These are phyloP conservation scores for Benincasa hispida DNA, from an alignment of 306 rosid genomes.

Conservation along the genomic window DNA sequence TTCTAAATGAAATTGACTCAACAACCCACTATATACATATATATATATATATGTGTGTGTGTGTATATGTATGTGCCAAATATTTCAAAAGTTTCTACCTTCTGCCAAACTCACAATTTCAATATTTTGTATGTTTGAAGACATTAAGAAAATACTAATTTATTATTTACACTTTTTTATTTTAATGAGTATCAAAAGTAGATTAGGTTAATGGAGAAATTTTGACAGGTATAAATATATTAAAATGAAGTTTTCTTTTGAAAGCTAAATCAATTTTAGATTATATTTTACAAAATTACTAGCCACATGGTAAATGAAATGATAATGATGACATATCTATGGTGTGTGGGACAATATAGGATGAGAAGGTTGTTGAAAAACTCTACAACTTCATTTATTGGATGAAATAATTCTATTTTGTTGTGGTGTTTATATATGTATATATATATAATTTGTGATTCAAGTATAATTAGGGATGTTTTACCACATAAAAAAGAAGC, in stretches of 20 bases:
- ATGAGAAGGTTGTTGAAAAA: too few relatives aligned
- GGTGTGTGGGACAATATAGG: too few relatives aligned
- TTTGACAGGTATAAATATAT: neutral
- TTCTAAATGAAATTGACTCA: slow-evolving; percentile 4
- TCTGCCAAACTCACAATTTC: neutral
- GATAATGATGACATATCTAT: too few relatives aligned
- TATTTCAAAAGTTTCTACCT: neutral
- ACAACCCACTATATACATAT: neutral
- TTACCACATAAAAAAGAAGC: too few relatives aligned
- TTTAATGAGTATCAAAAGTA: too few relatives aligned
- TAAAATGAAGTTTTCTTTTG: neutral
- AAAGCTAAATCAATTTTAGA: neutral
- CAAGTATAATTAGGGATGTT: too few relatives aligned
- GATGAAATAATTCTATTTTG: too few relatives aligned
- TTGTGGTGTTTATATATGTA: too few relatives aligned
- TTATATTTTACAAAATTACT: neutral
- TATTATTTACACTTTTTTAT: neutral
- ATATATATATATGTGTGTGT: too few relatives aligned
- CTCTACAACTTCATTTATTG: too few relatives aligned
- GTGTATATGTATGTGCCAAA: too few relatives aligned
- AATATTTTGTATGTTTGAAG: neutral
- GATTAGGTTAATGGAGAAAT: neutral
- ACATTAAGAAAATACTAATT: neutral
- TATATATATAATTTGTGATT: too few relatives aligned
- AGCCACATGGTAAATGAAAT: neutral